A percentile compares a stretch with the other conserved stretches of the same genome.
Evolutionary conservation across 2,329 filamentous ascomycete species (phyloP).

Genomic region (Phialophora tarda): DNA sequence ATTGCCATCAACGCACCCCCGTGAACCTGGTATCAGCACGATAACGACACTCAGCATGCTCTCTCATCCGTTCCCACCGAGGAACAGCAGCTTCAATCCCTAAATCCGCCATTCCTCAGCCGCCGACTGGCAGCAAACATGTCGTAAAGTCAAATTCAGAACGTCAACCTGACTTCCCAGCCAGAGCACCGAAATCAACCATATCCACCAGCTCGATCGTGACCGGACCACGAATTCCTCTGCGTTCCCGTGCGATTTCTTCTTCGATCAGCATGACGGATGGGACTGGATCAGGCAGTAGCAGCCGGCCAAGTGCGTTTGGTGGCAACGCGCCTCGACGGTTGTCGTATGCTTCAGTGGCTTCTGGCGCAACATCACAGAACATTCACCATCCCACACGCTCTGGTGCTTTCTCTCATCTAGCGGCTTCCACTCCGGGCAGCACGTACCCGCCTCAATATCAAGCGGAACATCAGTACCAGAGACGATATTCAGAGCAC

Average conservation of each 20-base stretch:
- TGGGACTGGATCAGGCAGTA: constrained; percentile 28
- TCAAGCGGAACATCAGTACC: constrained; percentile 43
- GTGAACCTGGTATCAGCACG: constrained; percentile 24
- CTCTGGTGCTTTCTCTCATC: constrained; percentile 45
- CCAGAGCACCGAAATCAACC: constrained; percentile 10
- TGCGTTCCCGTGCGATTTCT: background rate
- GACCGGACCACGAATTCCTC: constrained; percentile 14
- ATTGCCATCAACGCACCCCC: constrained; percentile 23
- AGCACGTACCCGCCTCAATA: constrained; percentile 48
- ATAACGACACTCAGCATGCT: constrained; percentile 26
- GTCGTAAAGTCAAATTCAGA: constrained; percentile 9
- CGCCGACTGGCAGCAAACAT: constrained; percentile 1
- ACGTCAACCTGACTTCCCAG: constrained; percentile 1
- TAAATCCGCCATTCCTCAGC: background rate
- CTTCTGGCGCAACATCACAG: constrained; percentile 56
- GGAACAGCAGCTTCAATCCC: background rate
- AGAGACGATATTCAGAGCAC: constrained; percentile 48
- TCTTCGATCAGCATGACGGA: constrained; percentile 27
- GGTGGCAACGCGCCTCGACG: constrained; percentile 48
- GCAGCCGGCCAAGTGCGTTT: constrained; percentile 22
- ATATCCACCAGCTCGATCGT: constrained; percentile 18
- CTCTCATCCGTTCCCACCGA: constrained; percentile 5
- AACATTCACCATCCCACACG: constrained; percentile 51
- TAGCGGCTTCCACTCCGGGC: constrained; percentile 42
- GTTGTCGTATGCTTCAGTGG: constrained; percentile 67